These are phyloP conservation scores for Harringtonia lauricola DNA, from an alignment of 2,329 filamentous ascomycete species.

Conservation along the genomic window DNA sequence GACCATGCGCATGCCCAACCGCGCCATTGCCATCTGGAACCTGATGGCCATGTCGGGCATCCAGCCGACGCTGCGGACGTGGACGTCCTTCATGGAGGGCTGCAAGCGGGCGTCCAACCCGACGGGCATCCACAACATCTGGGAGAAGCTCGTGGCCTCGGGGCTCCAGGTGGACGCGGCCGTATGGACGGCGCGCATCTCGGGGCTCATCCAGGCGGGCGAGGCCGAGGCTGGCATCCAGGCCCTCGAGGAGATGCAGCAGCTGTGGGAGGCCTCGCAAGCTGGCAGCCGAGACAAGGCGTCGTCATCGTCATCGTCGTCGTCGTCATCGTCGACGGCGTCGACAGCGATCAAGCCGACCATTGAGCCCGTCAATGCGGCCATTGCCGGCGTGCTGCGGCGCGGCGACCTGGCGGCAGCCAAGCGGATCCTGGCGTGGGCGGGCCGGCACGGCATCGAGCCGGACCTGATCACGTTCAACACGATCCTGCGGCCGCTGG, in stretches of 20 bases:
- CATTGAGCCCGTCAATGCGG: constrained; percentile 58
- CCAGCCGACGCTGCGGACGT: constrained; percentile 52
- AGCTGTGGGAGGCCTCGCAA: constrained; percentile 37
- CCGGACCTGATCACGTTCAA: constrained; percentile 56
- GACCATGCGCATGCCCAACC: constrained; percentile 17
- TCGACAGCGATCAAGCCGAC: constrained; percentile 39
- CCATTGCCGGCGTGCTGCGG: constrained; percentile 50
- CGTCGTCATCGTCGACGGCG: too few relatives aligned
- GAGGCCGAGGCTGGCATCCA: constrained; percentile 44
- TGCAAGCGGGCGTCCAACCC: constrained; percentile 50
- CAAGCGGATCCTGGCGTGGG: constrained; percentile 46
- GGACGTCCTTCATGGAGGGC: constrained; percentile 63
- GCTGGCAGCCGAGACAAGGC: background rate
- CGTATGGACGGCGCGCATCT: constrained; percentile 62
- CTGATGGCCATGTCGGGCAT: constrained; percentile 36
- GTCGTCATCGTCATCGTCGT: too few relatives aligned
- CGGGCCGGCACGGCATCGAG: constrained; percentile 39
- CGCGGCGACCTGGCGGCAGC: constrained; percentile 36
- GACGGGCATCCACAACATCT: constrained; percentile 52
- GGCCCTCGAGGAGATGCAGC: constrained; percentile 56
- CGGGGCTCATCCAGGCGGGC: constrained; percentile 48
- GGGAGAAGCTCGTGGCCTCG: constrained; percentile 49
- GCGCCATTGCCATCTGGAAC: constrained; percentile 24
- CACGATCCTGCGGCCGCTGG: constrained; percentile 50
- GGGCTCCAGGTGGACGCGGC: constrained; percentile 49